Percentiles rank a stretch among this genome's conserved stretches.
Conservation (phyloP, 257 asterid species). For the Lycium barbarum region DNA sequence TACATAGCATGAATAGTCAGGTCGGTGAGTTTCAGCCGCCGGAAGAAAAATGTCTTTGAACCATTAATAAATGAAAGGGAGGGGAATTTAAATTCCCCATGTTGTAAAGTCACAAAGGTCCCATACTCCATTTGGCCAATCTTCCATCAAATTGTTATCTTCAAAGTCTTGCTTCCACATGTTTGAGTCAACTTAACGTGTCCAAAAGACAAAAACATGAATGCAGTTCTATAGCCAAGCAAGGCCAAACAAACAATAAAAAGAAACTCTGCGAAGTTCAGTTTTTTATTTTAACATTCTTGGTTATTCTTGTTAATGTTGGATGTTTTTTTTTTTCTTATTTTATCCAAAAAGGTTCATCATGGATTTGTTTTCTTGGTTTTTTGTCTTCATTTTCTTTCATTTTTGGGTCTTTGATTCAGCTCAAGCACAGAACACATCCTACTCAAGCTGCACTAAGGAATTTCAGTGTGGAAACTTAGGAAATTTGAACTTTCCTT, state of each 20-base stretch:
- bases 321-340: neutral
- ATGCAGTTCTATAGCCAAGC: neutral
- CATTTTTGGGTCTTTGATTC: neutral
- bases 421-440: neutral
- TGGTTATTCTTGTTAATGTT: neutral
- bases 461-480: constrained; percentile 24
- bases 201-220: neutral
- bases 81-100: constrained; percentile 1
- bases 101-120: constrained; percentile 28
- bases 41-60: neutral
- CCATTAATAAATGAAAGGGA: neutral
- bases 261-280: constrained; percentile 15
- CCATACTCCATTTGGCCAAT: constrained; percentile 25
- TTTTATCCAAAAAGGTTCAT: neutral
- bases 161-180: constrained; percentile 31
- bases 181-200: constrained; percentile 17
- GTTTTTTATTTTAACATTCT: neutral
- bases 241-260: neutral
- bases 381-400: neutral
- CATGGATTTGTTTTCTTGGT: constrained; percentile 27
- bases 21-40: neutral
- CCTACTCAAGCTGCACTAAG: neutral
- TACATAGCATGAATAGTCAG: neutral
- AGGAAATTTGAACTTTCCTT: constrained; percentile 1
- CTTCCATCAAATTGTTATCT: constrained; percentile 20